Base-by-base conservation (phyloP, 2,329 filamentous ascomycete species). In the Neonectria ditissima region DNA sequence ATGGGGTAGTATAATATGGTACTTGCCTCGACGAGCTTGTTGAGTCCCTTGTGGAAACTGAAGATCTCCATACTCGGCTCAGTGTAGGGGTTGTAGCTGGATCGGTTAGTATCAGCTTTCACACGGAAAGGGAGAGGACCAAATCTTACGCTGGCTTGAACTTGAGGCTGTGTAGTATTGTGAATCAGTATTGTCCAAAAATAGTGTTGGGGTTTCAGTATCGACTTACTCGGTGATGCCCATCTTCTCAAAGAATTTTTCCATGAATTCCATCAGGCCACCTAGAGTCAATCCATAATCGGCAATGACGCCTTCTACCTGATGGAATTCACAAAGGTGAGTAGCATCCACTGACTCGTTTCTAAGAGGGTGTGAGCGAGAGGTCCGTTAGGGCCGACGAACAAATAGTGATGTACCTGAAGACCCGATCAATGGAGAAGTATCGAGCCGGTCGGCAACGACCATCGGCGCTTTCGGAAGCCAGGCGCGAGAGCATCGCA, bases 41-140 rank as follows among this genome's bases (percentile, higher is more conserved):
- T 88, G 53, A 97, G 83, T 4, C 94, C 95, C 74, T 91, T 88
- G 84, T 98, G 96, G 84, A 91, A 98, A 69, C 92, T 93, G 82
- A 98, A 99, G 70, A 99, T 97, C 81, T 99, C 96, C 94, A 99
- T 97, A 77, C 91, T 92, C 30, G 96, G 94, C 81, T 99, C 96
- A 28, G 94, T 97, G 84, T 97, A 94, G 1, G 92, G 93, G 82
- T 97, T 97, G 83, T 97, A 97, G 20, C 60, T 63, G 43, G 16
- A 16, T 10, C 10, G 16, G 50, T 63, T 9, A 63, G 48, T 44
- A 45, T 54, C 9, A 14, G 16, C 3, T 5, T 26, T 28, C 11
- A 24, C n/a, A 11, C n/a, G 11, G 20, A 2, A 5, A 24, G 26
- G 24, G 14, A 11, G 20, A 16, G 4, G 10, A 52, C 6, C 22